phyloP scores from a whole-genome alignment of 73 alveolate genomes.

The Paramecium sexaurelia region DNA sequence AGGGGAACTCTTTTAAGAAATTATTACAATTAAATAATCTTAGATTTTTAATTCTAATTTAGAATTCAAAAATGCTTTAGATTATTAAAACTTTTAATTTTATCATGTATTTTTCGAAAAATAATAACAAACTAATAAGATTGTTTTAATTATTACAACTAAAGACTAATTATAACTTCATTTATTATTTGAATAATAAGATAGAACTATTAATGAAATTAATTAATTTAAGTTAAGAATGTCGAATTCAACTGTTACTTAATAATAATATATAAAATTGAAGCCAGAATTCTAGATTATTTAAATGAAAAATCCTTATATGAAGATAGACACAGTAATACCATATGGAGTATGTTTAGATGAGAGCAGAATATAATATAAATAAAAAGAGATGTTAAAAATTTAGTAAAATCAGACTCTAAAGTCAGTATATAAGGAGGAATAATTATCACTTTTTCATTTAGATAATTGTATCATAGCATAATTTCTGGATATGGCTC shows the following conservation, averaged over 20 bases:
- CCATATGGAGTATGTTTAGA: slow-evolving; percentile 43
- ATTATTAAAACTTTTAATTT: neutral
- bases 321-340: neutral
- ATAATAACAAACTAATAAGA: neutral
- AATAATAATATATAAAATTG: neutral
- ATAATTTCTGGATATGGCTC: slow-evolving; percentile 30
- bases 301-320: neutral
- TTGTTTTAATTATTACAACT: neutral
- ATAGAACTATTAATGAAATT: neutral
- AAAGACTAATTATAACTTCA: neutral
- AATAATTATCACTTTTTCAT: neutral
- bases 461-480: neutral
- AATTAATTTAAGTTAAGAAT: neutral
- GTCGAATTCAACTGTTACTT: neutral
- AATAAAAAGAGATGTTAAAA: neutral
- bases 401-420: neutral
- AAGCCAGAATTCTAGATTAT: neutral
- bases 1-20: neutral
- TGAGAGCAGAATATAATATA: slow-evolving; percentile 24
- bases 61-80: neutral
- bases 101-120: slow-evolving; percentile 1
- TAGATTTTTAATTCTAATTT: neutral
- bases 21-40: neutral
- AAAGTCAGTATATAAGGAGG: neutral
- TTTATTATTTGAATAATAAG: neutral